These are phyloP conservation scores for Rehmannia glutinosa DNA, from an alignment of 257 asterid genomes.

Conservation along the genomic window DNA sequence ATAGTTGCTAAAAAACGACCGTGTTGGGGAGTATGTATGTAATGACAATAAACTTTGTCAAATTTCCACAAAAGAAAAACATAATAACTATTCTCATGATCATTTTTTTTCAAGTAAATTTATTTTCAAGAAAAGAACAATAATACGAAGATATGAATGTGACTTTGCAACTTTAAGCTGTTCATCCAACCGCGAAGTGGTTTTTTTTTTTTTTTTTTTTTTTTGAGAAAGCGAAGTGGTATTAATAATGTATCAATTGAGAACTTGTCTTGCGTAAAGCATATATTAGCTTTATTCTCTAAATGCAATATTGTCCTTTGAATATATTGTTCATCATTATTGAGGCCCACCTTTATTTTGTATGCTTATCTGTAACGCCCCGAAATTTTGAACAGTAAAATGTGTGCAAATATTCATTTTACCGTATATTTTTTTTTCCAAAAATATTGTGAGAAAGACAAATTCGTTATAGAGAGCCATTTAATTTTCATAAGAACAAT, in stretches of 20 bases:
- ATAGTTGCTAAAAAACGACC: too few relatives aligned
- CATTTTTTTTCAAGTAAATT: neutral
- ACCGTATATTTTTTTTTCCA: too few relatives aligned
- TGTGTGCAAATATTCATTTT: too few relatives aligned
- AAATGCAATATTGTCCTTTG: slow-evolving; percentile 25
- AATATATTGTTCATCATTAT: slow-evolving; percentile 26
- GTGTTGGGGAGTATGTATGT: too few relatives aligned
- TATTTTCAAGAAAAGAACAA: slow-evolving; percentile 11
- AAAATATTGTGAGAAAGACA: too few relatives aligned
- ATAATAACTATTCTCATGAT: neutral
- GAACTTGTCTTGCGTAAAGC: slow-evolving; percentile 45
- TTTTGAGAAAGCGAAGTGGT: neutral
- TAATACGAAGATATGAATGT: slow-evolving; percentile 9
- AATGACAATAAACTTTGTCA: neutral
- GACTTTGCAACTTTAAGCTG: slow-evolving; percentile 8
- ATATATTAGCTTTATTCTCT: slow-evolving; percentile 25
- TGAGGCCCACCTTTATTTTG: slow-evolving; percentile 28
- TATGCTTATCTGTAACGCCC: too few relatives aligned
- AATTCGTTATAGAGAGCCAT: too few relatives aligned
- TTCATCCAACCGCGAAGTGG: too few relatives aligned
- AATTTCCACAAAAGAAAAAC: neutral
- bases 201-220: too few relatives aligned
- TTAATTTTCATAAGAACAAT: too few relatives aligned
- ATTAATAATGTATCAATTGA: slow-evolving; percentile 16
- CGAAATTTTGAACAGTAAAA: too few relatives aligned